These are phyloP conservation scores for Naganishia kalamii DNA, from an alignment of 768 basidiomycete species.

Conservation along the genomic window DNA sequence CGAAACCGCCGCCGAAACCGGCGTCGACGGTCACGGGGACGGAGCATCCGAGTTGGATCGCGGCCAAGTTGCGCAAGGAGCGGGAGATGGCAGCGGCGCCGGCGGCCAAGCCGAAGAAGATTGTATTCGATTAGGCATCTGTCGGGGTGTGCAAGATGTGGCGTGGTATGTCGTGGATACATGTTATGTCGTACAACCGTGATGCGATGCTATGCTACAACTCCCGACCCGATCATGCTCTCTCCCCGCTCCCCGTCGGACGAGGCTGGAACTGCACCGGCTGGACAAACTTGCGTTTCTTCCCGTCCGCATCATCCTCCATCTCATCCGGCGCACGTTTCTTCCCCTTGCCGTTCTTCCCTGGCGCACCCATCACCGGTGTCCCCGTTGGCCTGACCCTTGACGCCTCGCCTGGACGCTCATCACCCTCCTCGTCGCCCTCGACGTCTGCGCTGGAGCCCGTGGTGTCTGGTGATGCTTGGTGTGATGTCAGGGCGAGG, in stretches of 20 bases:
- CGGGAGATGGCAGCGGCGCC: conserved; percentile 42
- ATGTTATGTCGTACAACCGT: neutral
- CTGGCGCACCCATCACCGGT: too few species aligned
- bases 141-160: too few species aligned
- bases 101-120: conserved; percentile 75
- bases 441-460: neutral
- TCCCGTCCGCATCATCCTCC: neutral
- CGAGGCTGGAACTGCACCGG: neutral
- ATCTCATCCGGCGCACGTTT: neutral
- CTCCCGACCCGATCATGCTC: too few species aligned
- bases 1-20: conserved; percentile 13
- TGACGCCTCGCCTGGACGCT: too few species aligned
- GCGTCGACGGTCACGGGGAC: conserved; percentile 44
- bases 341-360: neutral
- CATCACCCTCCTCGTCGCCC: neutral
- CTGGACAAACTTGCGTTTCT: neutral
- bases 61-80: conserved; percentile 69
- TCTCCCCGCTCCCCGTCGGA: neutral
- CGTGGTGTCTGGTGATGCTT: neutral
- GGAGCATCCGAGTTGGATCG: conserved; percentile 94
- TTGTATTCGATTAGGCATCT: conserved; percentile 51
- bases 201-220: neutral
- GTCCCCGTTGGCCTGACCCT: too few species aligned
- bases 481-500: neutral
- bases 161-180: too few species aligned